A percentile compares a stretch with the other conserved stretches of the same genome.
phyloP scores from a whole-genome alignment of 2,329 filamentous ascomycete genomes.

The Coleophoma eucalyptorum region DNA sequence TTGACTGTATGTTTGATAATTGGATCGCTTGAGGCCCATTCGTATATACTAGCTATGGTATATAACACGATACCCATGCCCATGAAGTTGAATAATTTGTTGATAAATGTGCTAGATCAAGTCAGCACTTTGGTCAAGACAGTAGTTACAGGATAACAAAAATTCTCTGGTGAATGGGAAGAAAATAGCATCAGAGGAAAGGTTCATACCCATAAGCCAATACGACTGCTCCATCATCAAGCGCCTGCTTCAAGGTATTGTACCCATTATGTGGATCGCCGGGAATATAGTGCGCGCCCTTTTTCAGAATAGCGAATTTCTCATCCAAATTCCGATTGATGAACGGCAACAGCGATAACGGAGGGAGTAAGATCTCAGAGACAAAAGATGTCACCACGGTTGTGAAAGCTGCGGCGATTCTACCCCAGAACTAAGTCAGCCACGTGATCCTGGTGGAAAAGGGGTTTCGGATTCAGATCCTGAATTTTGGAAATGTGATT shows the following conservation, averaged over 20 bases:
- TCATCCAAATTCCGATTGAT: constrained; percentile 69
- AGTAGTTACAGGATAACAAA: background rate
- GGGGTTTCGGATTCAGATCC: no score
- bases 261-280: constrained; percentile 47
- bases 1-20: constrained; percentile 69
- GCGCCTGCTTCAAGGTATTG: constrained; percentile 66
- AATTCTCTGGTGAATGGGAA: background rate
- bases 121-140: background rate
- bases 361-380: constrained; percentile 64
- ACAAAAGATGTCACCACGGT: constrained; percentile 70
- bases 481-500: background rate
- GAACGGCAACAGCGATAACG: constrained; percentile 65
- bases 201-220: constrained; percentile 63
- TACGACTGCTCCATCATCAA: constrained; percentile 67
- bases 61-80: constrained; percentile 65
- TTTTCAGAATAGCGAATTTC: constrained; percentile 64
- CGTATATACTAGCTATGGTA: constrained; percentile 58
- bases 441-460: no score
- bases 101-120: constrained; percentile 52
- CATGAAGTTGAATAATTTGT: constrained; percentile 62
- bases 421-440: constrained; percentile 23
- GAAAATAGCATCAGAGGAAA: background rate
- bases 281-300: constrained; percentile 47
- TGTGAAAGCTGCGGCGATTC: constrained; percentile 68
- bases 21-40: constrained; percentile 55